Evolutionary conservation across 1,284 basidiomycete species (phyloP), one percentile per base, ranked within the genome.

Genomic region (Testicularia cyperi): DNA sequence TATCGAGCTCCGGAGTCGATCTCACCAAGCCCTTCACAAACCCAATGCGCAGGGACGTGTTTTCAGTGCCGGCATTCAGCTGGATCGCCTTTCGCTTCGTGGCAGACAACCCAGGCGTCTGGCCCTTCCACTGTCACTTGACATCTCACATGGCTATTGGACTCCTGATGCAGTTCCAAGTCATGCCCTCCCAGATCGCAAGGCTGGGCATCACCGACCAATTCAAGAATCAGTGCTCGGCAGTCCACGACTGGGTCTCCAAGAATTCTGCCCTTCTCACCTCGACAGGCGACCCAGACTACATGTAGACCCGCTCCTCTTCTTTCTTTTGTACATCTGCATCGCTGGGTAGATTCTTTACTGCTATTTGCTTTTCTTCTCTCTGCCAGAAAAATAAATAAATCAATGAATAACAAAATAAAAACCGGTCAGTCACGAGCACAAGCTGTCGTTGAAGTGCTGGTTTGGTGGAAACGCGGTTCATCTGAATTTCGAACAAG

Each of bases 111-210:
- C 56, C 61, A 0, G 68, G 68, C 6, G 60, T 70, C 19, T 69
- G 67, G 66, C 49, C 68, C 0, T 56, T 70, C 38, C 66, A 68
- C 45, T 68, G 66, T 36, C 66, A 68, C 29, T 32, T 68, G 15
- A 52, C 44, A 34, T 42, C 51, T 4, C 66, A 69, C 35, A 65
- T 60, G 56, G 53, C 51, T 12, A 26, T 56, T 3, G 65, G 65
- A 15, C 51, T 68, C 20, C 31, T 65, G 39, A 65, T 61, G 49
- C 65, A 68, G 39, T 53, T 68, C 38, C 48, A 56, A 23, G 43
- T 65, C 0, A 42, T 56, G 21, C 53, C 62, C 1, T 34, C 39
- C 18, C 48, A 61, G 33, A 56, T 65, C 32, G 13, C 44, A 0
- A 25, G 25, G 14, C 32, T 58, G 22, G 27, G 31, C 5, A 30